A percentile compares a stretch with the other conserved stretches of the same genome.
Conservation (phyloP, 2,329 filamentous ascomycete species). For the Xylariaceae sp. region DNA sequence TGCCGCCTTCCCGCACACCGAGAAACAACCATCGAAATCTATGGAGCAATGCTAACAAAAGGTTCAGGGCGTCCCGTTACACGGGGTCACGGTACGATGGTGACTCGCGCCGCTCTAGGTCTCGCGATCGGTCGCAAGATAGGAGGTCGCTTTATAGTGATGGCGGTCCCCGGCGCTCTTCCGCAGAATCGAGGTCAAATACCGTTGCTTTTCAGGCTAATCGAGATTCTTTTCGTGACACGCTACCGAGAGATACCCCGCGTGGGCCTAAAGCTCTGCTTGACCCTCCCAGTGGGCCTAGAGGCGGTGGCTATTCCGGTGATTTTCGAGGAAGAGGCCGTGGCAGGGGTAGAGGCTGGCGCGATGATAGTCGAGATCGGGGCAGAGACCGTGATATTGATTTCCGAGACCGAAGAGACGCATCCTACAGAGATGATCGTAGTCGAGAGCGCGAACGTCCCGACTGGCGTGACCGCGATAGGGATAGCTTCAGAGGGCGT, state of each 20-base stretch:
- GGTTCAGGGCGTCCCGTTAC: conserved; percentile 49
- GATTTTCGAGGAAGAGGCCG: conserved; percentile 60
- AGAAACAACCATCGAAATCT: not conserved
- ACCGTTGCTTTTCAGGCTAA: conserved; percentile 57
- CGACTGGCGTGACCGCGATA: conserved; percentile 49
- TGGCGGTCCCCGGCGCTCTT: conserved; percentile 66
- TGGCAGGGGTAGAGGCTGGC: conserved; percentile 54
- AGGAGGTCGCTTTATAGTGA: conserved; percentile 54
- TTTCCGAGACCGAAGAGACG: conserved; percentile 52
- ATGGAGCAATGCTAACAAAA: conserved; percentile 10
- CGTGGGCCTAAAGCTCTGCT: conserved; percentile 76
- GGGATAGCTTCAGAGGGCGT: conserved; percentile 53
- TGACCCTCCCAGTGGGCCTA: conserved; percentile 63
- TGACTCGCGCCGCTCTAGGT: conserved; percentile 59
- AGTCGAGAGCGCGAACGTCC: conserved; percentile 54
- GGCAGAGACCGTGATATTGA: conserved; percentile 58
- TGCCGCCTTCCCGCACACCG: not conserved
- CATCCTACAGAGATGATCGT: conserved; percentile 54
- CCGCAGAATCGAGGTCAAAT: conserved; percentile 53
- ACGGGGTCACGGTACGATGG: conserved; percentile 58
- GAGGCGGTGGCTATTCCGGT: conserved; percentile 61
- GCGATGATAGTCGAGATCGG: conserved; percentile 60
- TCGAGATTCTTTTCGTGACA: conserved; percentile 55
- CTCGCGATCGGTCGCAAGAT: conserved; percentile 65
- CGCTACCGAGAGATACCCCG: conserved; percentile 64